Base-by-base conservation (phyloP, 345 rosid genomes). In the Brassica nigra region DNA sequence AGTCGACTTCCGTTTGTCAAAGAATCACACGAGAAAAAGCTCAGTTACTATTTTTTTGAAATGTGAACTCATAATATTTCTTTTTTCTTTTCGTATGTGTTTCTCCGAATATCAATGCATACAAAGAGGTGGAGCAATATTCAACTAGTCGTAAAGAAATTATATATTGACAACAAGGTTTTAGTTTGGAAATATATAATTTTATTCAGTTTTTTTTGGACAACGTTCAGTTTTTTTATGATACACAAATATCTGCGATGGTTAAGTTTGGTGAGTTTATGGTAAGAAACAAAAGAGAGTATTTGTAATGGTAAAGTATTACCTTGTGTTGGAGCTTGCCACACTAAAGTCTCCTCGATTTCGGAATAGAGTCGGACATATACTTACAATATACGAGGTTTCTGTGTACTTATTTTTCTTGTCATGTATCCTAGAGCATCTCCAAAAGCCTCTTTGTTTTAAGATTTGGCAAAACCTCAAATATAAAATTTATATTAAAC, bases 1-100 rank as follows among this genome's bases (percentile, higher is more conserved):
- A 80, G 61, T 75, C 52, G 49, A 75, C 59, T 68, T 80, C 49
- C 64, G 42, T 80, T 80, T 74, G 78, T 75, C 75, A 75, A 80
- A 80, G 83, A 75, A 80, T 80, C 71, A 68, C 58, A 49, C 27
- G 47, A 29, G 34, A 30, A 65, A 76, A 62, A 4, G 11, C 44
- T 39, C 44, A 39, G 9, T 39, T 39, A 39, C 44, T 39, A 7
- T 34, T 34, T 44, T 44, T 4, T 10, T 44, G n/a, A 44, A 44
- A 10, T 72, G 73, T 78, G 67, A 73, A 78, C n/a, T n/a, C 54
- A 37, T 78, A 39, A 39, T 8, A 58, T 71, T 39, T 62, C 30
- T 37, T 0, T 4, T 8, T 8, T 58, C 28, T 20, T 8, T 29
- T 18, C 5, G 9, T 57, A 42, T 42, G 49, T 42, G n/a, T 42